Conservation (phyloP, 2,329 filamentous ascomycete genomes). For the Fusarium coffeatum region DNA sequence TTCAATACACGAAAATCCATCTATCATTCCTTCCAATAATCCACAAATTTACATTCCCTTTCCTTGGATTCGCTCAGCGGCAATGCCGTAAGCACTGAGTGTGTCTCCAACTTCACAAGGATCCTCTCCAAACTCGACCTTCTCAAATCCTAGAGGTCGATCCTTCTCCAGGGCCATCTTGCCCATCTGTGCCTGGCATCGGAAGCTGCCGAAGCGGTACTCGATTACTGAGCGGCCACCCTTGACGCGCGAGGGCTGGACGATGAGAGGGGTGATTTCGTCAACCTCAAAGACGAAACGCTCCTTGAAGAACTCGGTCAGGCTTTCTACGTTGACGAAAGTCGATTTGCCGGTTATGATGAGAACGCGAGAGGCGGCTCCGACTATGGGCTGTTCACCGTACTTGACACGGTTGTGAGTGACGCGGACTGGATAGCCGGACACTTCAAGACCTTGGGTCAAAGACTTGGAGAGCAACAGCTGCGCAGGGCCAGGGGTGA, state of each 20-base stretch:
- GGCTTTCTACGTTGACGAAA: constrained; percentile 57
- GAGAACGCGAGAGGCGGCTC: constrained; percentile 60
- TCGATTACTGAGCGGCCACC: constrained; percentile 55
- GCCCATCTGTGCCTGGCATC: constrained; percentile 65
- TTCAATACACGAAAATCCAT: background rate
- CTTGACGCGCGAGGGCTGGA: constrained; percentile 29
- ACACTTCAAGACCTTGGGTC: constrained; percentile 52
- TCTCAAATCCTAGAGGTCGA: constrained; percentile 50
- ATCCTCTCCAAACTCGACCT: constrained; percentile 54
- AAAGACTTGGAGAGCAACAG: constrained; percentile 42
- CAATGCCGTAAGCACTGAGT: constrained; percentile 48
- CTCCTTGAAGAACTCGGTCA: constrained; percentile 56
- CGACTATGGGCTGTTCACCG: constrained; percentile 45
- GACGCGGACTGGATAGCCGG: constrained; percentile 53
- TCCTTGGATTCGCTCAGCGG: constrained; percentile 50
- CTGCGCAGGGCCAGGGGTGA: constrained; percentile 55
- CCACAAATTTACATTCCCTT: constrained; percentile 43
- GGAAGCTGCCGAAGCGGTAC: constrained; percentile 66
- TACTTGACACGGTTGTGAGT: constrained; percentile 63
- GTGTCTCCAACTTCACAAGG: constrained; percentile 54
- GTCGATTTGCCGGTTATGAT: constrained; percentile 59
- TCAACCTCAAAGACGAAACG: constrained; percentile 63
- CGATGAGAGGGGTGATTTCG: constrained; percentile 50
- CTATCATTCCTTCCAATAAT: background rate
- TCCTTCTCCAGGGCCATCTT: constrained; percentile 55